Evolutionary conservation across 345 rosid genomes (phyloP).

Genomic region (Alliaria petiolata): DNA sequence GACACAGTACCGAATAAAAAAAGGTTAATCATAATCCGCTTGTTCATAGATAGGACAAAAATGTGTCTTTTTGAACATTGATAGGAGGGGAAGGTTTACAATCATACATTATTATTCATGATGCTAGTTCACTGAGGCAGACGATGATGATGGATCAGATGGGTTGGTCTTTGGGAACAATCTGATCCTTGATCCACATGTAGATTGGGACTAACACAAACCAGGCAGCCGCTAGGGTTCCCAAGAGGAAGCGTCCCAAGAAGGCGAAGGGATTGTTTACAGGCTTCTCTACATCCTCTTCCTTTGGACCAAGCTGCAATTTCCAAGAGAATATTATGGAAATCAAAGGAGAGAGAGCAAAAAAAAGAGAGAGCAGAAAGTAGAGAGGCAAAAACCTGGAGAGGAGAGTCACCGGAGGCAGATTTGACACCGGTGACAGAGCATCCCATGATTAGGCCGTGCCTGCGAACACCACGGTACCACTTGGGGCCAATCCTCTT

Average conservation of each 20-base stretch:
- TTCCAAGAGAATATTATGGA: neutral
- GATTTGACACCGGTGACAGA: slow-evolving; percentile 96
- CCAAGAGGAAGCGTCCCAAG: slow-evolving; percentile 64
- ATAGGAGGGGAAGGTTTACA: neutral
- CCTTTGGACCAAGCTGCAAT: slow-evolving; percentile 90
- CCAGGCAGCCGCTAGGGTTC: slow-evolving; percentile 72
- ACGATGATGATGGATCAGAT: slow-evolving; percentile 41
- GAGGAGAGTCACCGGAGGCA: slow-evolving; percentile 95
- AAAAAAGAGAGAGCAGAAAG: neutral
- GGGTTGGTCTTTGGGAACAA: slow-evolving; percentile 78
- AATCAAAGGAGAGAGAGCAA: too few species aligned
- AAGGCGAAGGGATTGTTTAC: slow-evolving; percentile 58
- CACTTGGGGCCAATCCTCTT: slow-evolving; percentile 99
- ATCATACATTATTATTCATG: neutral
- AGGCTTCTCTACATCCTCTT: slow-evolving; percentile 77
- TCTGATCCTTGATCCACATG: slow-evolving; percentile 97
- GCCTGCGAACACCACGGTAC: slow-evolving; percentile 98
- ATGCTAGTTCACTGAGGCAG: neutral
- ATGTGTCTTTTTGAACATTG: neutral
- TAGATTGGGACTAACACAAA: slow-evolving; percentile 81
- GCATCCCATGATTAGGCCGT: slow-evolving; percentile 98
- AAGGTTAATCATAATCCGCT: neutral
- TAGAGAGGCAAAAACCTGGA: slow-evolving; percentile 51
- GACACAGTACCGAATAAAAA: neutral
- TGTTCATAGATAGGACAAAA: neutral